Base-by-base conservation (phyloP, 2,329 filamentous ascomycete species). In the Mycosphaerella sp. region DNA sequence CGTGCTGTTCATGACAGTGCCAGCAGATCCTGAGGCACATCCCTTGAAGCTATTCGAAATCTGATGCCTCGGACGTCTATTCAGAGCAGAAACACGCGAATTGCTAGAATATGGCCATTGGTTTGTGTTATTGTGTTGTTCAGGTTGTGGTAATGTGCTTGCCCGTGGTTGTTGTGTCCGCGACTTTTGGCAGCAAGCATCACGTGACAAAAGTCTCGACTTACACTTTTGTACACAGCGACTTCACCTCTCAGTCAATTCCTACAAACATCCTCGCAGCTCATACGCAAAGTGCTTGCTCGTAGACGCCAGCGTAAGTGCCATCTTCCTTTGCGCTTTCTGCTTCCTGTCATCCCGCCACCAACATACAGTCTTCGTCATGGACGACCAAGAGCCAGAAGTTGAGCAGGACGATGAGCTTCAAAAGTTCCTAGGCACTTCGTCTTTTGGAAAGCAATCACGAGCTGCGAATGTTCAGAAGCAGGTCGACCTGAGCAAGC, bases 361-460 rank as follows among this genome's bases (percentile, higher is more conserved):
- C 44, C 36, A 45, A 38, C 45, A 17, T 26, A 39, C 48, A 55
- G 41, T 54, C 44, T 12, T 14, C 32, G 23, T 21, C 17, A 62
- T 62, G 60, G 60, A 55, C 49, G 60, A 62, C 48, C 60, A 57
- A n/a, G 59, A 61, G 42, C 53, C 54, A 14, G 63, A 64, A 55
- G 51, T 67, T 6, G 66, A 67, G 50, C 70, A 74, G 51, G 81
- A 89, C 67, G 85, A 89, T 59, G 83, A 84, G 40, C 80, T 92
- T 77, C 80, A 84, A 66, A 79, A 82, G 48, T 95, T 90, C 67
- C 74, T 96, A 57, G 91, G 92, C 0, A 78, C 84, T 2, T 82
- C 88, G 0, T 83, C 88, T 0, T 96, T 97, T 69, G 92, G 92
- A 49, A 95, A 92, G 70, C 86, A 87, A 69, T 79, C 83, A 38